Conservation (phyloP, 148 eudicot genomes). For the Vaccinium darrowii region DNA sequence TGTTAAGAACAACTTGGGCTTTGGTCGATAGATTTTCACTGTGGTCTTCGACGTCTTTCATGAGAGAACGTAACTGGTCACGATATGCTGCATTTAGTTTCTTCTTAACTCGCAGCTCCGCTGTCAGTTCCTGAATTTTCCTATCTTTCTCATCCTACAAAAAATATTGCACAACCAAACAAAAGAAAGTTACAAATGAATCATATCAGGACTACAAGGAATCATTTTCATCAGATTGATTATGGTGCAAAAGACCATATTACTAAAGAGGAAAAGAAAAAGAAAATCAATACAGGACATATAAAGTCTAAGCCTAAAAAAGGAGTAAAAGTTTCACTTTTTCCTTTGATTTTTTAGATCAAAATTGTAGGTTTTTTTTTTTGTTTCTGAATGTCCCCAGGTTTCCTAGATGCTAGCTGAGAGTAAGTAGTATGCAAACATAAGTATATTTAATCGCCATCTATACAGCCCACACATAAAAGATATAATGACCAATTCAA, state of each 20-base stretch:
- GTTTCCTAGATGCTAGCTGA: not conserved
- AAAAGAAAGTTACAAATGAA: not conserved
- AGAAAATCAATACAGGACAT: not conserved
- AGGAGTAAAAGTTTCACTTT: not conserved
- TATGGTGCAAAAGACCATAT: not conserved
- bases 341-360: not conserved
- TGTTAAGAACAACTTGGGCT: conserved; percentile 34
- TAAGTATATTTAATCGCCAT: not conserved
- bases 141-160: conserved; percentile 56
- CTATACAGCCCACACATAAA: not conserved
- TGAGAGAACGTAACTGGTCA: conserved; percentile 45
- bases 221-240: not conserved
- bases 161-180: not conserved
- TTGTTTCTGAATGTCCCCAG: not conserved
- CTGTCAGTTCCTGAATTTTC: conserved; percentile 54
- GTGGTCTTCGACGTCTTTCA: conserved; percentile 48
- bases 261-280: not conserved
- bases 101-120: conserved; percentile 50
- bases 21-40: conserved; percentile 41
- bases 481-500: not conserved
- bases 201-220: not conserved
- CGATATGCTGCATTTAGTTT: conserved; percentile 44
- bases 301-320: not conserved
- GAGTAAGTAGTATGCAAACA: not conserved
- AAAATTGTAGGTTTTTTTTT: not conserved